A percentile compares a stretch with the other conserved stretches of the same genome.
Evolutionary conservation across 352 stramenopile genomes (phyloP).

Genomic region (Phytophthora idaei): DNA sequence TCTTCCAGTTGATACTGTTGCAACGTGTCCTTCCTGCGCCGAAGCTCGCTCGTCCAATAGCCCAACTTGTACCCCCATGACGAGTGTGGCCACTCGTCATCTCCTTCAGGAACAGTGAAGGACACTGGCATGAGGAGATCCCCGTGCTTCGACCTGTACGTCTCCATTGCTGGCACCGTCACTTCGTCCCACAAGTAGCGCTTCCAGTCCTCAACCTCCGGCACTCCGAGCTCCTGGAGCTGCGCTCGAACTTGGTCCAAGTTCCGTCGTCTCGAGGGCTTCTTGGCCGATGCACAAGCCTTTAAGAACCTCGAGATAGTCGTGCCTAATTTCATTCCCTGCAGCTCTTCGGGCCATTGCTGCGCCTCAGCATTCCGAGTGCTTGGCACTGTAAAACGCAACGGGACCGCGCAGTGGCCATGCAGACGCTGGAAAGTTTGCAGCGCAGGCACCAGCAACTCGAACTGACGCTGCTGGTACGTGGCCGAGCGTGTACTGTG

Average conservation of each 20-base stretch:
- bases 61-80: slow-evolving; percentile 53
- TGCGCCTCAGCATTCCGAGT: neutral
- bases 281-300: slow-evolving; percentile 29
- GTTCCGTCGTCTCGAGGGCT: slow-evolving; percentile 15
- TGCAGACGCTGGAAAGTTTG: slow-evolving; percentile 34
- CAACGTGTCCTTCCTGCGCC: slow-evolving; percentile 34
- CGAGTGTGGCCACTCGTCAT: slow-evolving; percentile 27
- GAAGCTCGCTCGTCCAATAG: slow-evolving; percentile 48
- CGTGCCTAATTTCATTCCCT: slow-evolving; percentile 49
- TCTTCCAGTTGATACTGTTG: slow-evolving; percentile 43
- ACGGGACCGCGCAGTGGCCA: slow-evolving; percentile 40
- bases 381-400: slow-evolving; percentile 41
- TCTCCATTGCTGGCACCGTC: slow-evolving; percentile 32
- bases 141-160: slow-evolving; percentile 29
- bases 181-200: slow-evolving; percentile 42
- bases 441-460: slow-evolving; percentile 31
- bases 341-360: slow-evolving; percentile 34
- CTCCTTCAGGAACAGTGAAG: slow-evolving; percentile 35
- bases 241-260: slow-evolving; percentile 25
- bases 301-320: slow-evolving; percentile 49
- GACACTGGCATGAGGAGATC: slow-evolving; percentile 43
- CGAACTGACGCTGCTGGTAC: slow-evolving; percentile 34
- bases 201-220: slow-evolving; percentile 40
- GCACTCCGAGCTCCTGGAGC: slow-evolving; percentile 28
- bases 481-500: slow-evolving; percentile 11